phyloP scores from a whole-genome alignment of 805 yeast species.

The Suhomyces sp. region DNA sequence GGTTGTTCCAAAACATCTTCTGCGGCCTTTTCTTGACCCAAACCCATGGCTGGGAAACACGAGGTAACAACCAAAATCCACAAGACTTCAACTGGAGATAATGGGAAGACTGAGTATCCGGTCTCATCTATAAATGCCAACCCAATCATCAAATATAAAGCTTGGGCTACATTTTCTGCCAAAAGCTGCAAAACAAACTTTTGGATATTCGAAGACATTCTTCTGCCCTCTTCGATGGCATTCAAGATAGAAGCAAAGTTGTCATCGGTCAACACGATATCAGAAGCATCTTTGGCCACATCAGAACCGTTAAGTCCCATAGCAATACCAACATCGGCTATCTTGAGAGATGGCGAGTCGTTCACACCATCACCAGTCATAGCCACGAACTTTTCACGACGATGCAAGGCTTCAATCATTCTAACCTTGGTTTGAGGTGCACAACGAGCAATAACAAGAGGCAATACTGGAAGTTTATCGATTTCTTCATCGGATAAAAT shows the following conservation, averaged over 20 bases:
- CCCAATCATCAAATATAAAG: constrained; percentile 67
- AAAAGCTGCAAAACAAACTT: constrained; percentile 72
- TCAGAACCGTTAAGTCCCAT: constrained; percentile 79
- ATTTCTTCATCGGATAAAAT: constrained; percentile 29
- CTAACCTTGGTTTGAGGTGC: constrained; percentile 42
- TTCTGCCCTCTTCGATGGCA: constrained; percentile 77
- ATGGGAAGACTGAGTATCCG: constrained; percentile 74
- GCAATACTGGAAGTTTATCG: constrained; percentile 35
- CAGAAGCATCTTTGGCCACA: constrained; percentile 82
- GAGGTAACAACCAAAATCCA: constrained; percentile 80
- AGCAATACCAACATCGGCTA: constrained; percentile 79
- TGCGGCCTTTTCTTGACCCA: constrained; percentile 65
- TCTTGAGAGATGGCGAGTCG: constrained; percentile 74
- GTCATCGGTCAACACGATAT: constrained; percentile 67
- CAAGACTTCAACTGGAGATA: constrained; percentile 71
- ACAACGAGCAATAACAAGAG: constrained; percentile 40
- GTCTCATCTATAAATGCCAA: constrained; percentile 63
- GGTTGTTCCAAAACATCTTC: constrained; percentile 62
- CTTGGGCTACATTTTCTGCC: constrained; percentile 65
- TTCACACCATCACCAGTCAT: constrained; percentile 69
- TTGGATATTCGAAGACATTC: constrained; percentile 76
- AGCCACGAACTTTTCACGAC: constrained; percentile 35
- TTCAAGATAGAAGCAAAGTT: constrained; percentile 76
- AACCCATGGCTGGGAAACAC: constrained; percentile 82
- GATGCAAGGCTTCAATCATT: constrained; percentile 40